Evolutionary conservation across 164 flowering plant species (phyloP).

Genomic region (Hamamelis virginiana): DNA sequence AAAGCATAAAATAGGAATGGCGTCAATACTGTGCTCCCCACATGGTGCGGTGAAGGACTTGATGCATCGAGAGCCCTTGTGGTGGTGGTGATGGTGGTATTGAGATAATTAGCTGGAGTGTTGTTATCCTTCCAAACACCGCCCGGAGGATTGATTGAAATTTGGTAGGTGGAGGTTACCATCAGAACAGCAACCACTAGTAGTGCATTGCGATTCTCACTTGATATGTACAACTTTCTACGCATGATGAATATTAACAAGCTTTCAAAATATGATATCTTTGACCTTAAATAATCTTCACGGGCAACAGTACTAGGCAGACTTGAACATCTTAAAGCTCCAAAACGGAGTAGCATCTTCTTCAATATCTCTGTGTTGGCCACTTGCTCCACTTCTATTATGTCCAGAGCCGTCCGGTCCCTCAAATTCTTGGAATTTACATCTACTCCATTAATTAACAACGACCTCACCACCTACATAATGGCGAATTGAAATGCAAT

Average conservation of each 20-base stretch:
- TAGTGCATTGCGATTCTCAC: neutral
- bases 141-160: constrained; percentile 15
- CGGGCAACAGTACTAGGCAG: neutral
- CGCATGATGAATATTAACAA: neutral
- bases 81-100: no score
- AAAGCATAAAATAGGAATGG: no score
- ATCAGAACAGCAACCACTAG: constrained; percentile 19
- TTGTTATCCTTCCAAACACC: neutral
- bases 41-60: no score
- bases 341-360: no score
- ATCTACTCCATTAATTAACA: neutral
- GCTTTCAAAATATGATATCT: neutral
- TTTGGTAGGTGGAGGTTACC: constrained; percentile 19
- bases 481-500: no score
- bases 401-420: constrained; percentile 11
- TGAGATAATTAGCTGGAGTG: no score
- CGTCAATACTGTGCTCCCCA: no score
- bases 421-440: constrained; percentile 5
- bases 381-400: neutral
- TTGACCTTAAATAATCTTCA: neutral
- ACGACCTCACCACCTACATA: neutral
- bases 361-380: no score
- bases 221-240: neutral
- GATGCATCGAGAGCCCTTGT: no score
- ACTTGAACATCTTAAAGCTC: neutral